Conservation (phyloP, 2,329 filamentous ascomycete genomes). For the Blastomyces silverae region DNA sequence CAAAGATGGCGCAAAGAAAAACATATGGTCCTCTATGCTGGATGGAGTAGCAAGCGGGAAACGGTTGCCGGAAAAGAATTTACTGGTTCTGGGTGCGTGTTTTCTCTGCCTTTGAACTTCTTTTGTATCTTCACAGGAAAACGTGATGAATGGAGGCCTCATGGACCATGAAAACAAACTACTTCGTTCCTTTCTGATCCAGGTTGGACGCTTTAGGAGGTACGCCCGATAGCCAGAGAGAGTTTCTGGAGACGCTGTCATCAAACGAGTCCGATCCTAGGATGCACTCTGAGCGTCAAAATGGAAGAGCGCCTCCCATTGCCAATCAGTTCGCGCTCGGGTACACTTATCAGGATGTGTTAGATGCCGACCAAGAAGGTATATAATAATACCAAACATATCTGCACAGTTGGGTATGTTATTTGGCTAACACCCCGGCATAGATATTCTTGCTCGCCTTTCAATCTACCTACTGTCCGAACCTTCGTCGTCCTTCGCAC, state of each 20-base stretch:
- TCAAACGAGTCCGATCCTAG: slow-evolving; percentile 39
- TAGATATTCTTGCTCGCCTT: slow-evolving; percentile 82
- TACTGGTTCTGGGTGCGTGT: slow-evolving; percentile 69
- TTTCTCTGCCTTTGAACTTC: slow-evolving; percentile 3
- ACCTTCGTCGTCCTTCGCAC: slow-evolving; percentile 73
- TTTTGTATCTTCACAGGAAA: background rate
- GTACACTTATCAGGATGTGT: slow-evolving; percentile 91
- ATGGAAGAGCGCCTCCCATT: slow-evolving; percentile 62
- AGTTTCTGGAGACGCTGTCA: slow-evolving; percentile 63
- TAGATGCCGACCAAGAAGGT: slow-evolving; percentile 92
- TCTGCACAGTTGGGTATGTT: slow-evolving; percentile 3
- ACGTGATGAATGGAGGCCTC: no score
- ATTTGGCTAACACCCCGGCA: slow-evolving; percentile 12
- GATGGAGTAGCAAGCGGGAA: slow-evolving; percentile 86
- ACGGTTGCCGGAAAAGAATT: slow-evolving; percentile 82
- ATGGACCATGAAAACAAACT: background rate
- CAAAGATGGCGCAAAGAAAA: slow-evolving; percentile 65
- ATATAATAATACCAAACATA: slow-evolving; percentile 26
- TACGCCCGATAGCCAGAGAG: slow-evolving; percentile 72
- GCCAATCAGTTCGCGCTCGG: slow-evolving; percentile 89
- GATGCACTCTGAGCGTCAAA: slow-evolving; percentile 42
- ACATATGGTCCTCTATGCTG: slow-evolving; percentile 91
- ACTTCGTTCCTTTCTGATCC: background rate
- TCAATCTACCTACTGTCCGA: slow-evolving; percentile 84
- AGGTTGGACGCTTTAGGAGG: slow-evolving; percentile 48